Evolutionary conservation across 768 basidiomycete genomes (phyloP).

Genomic region (Candolleomyces eurysporus): DNA sequence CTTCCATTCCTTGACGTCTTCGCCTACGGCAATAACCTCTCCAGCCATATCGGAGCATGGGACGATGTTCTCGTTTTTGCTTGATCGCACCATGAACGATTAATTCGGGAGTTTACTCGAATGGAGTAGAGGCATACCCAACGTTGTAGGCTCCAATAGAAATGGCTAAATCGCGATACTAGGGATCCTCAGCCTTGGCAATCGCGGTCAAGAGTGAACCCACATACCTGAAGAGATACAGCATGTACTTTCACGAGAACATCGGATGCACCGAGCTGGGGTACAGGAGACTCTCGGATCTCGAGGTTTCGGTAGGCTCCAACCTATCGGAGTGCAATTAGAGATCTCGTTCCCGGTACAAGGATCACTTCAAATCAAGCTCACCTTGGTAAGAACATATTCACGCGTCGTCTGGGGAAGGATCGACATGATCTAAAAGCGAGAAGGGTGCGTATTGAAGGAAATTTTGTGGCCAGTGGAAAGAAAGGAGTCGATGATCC

Average conservation of each 20-base stretch:
- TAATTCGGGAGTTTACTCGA: background rate
- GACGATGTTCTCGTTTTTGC: constrained; percentile 25
- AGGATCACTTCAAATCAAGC: background rate
- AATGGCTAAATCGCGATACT: constrained; percentile 53
- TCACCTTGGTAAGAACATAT: background rate
- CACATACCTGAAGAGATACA: constrained; percentile 50
- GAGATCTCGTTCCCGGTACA: background rate
- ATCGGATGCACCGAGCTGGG: constrained; percentile 39
- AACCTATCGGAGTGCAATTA: constrained; percentile 9
- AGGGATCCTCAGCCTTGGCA: background rate
- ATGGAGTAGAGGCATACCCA: constrained; percentile 17
- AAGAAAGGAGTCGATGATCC: too few relatives aligned
- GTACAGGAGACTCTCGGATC: constrained; percentile 23
- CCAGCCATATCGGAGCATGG: constrained; percentile 56
- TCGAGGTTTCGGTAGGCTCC: constrained; percentile 21
- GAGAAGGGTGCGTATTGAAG: background rate
- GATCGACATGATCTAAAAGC: background rate
- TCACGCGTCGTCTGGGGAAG: background rate
- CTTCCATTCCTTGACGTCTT: constrained; percentile 46
- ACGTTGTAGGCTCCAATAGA: constrained; percentile 36
- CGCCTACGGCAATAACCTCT: constrained; percentile 48
- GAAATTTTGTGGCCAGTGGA: background rate
- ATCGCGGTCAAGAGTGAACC: background rate
- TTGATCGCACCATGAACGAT: background rate
- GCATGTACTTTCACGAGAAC: constrained; percentile 57